Conservation (phyloP, 495 filamentous ascomycete species). For the Penicillium fimorum region DNA sequence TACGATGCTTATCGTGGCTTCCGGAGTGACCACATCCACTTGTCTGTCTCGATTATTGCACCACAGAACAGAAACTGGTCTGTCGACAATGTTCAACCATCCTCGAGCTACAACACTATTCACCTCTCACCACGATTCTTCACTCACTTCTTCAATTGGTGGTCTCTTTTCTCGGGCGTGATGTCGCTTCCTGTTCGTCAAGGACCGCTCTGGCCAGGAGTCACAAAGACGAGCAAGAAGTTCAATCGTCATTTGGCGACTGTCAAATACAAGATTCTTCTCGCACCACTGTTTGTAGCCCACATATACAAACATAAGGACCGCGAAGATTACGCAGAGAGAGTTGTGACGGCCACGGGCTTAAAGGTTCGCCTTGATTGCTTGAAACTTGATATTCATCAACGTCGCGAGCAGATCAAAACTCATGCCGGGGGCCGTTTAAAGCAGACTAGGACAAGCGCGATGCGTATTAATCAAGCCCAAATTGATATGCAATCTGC, state of each 20-base stretch:
- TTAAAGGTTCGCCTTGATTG: conserved; percentile 92
- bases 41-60: conserved; percentile 85
- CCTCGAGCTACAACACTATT: conserved; percentile 88
- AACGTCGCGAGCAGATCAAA: conserved; percentile 86
- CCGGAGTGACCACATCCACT: conserved; percentile 90
- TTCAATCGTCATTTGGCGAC: conserved; percentile 95
- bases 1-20: conserved; percentile 96
- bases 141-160: conserved; percentile 98
- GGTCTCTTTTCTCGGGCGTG: conserved; percentile 90
- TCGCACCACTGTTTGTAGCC: conserved; percentile 90
- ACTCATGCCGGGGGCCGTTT: conserved; percentile 70
- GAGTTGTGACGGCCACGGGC: conserved; percentile 84
- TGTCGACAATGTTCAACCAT: conserved; percentile 65
- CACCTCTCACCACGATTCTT: conserved; percentile 94
- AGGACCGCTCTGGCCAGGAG: conserved; percentile 82
- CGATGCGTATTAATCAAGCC: conserved; percentile 92
- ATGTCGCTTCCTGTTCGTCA: conserved; percentile 95
- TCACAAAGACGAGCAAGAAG: conserved; percentile 96
- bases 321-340: conserved; percentile 77
- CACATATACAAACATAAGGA: conserved; percentile 99
- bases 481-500: conserved; percentile 89
- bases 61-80: conserved; percentile 75
- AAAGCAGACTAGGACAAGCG: conserved; percentile 73
- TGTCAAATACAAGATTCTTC: conserved; percentile 91
- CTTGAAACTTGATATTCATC: conserved; percentile 94